phyloP scores from a whole-genome alignment of 2,329 filamentous ascomycete species.

The Nothophoma quercina region DNA sequence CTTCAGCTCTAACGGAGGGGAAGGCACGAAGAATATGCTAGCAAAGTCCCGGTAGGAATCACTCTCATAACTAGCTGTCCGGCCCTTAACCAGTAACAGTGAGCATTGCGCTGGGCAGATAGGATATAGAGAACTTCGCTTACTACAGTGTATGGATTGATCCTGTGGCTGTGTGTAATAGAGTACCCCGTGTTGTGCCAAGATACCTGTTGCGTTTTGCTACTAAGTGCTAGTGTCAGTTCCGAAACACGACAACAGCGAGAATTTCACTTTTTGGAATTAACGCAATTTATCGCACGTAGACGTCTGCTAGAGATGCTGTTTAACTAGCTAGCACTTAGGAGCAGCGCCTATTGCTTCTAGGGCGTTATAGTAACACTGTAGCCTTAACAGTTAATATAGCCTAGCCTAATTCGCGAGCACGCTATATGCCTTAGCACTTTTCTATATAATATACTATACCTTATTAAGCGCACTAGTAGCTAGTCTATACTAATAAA shows the following conservation, averaged over 20 bases:
- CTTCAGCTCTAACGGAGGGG: too few relatives aligned
- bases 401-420: conserved; percentile 5
- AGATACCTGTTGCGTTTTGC: too few relatives aligned
- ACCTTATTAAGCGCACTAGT: not conserved
- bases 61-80: too few relatives aligned
- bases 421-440: conserved; percentile 2
- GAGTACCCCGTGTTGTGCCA: too few relatives aligned
- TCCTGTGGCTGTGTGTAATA: too few relatives aligned
- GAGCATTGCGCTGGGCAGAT: too few relatives aligned
- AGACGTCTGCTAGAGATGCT: conserved; percentile 12
- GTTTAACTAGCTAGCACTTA: conserved; percentile 16
- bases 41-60: too few relatives aligned
- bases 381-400: conserved; percentile 12
- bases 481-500: not conserved
- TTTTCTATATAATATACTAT: not conserved
- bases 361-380: conserved; percentile 14
- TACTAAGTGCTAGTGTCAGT: too few relatives aligned
- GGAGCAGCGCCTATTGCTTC: conserved; percentile 13
- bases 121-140: too few relatives aligned
- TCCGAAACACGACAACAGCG: conserved; percentile 10
- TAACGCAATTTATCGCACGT: conserved; percentile 11
- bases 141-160: too few relatives aligned
- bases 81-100: too few relatives aligned
- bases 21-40: too few relatives aligned
- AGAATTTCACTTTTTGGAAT: conserved; percentile 14